Conservation (phyloP, 2,329 filamentous ascomycete genomes). For the Ampelomyces quisqualis region DNA sequence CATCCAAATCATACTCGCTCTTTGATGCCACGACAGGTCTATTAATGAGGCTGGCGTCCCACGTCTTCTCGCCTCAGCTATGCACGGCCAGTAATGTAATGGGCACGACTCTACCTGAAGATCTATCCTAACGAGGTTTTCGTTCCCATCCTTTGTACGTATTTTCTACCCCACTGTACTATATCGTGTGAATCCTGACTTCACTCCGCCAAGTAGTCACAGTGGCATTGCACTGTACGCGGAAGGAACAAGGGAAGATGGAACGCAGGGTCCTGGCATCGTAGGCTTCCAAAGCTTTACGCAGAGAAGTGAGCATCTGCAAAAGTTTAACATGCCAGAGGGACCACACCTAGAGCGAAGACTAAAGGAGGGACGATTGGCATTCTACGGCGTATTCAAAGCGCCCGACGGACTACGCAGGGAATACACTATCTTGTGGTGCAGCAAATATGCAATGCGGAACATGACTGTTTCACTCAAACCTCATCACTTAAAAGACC, state of each 20-base stretch:
- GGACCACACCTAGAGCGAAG: conserved; percentile 15
- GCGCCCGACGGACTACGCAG: conserved; percentile 16
- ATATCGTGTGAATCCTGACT: background rate
- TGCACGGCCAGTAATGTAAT: too few species aligned
- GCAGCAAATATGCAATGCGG: background rate
- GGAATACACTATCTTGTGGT: conserved; percentile 11
- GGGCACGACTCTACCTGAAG: too few species aligned
- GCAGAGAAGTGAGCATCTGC: conserved; percentile 13
- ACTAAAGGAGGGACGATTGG: conserved; percentile 16
- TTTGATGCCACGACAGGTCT: too few species aligned
- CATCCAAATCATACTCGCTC: too few species aligned
- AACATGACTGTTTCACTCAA: background rate
- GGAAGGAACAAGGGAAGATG: conserved; percentile 18
- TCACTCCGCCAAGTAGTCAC: conserved; percentile 20
- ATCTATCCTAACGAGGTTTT: too few species aligned
- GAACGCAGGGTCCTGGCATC: conserved; percentile 14
- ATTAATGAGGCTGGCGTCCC: too few species aligned
- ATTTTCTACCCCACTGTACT: too few species aligned
- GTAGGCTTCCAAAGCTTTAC: conserved; percentile 25
- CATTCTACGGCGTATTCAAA: conserved; percentile 24
- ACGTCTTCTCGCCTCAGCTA: too few species aligned
- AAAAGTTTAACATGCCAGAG: conserved; percentile 20
- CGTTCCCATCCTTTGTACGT: too few species aligned
- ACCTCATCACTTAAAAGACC: conserved; percentile 17
- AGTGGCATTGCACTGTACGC: conserved; percentile 24